A percentile compares a stretch with the other conserved stretches of the same genome.
phyloP scores from a whole-genome alignment of 1,139 yeast species.

The Pichia sorboxylosa region DNA sequence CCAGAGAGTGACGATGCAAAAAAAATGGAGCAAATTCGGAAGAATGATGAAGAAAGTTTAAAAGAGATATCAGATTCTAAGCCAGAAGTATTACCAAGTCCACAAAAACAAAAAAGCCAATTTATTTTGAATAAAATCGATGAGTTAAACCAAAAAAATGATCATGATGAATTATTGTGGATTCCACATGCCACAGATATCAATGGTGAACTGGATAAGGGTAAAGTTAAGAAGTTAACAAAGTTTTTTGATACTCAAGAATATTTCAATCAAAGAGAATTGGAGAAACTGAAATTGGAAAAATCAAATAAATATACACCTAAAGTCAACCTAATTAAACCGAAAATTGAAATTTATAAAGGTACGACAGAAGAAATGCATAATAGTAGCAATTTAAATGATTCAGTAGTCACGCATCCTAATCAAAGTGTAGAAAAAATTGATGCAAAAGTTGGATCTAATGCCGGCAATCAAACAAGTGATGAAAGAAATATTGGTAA shows the following conservation, averaged over 20 bases:
- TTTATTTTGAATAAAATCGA: slow-evolving; percentile 19
- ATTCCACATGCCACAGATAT: slow-evolving; percentile 3
- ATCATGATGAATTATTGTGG: slow-evolving; percentile 9
- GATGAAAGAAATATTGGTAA: slow-evolving; percentile 1
- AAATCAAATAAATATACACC: slow-evolving; percentile 59
- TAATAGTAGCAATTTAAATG: neutral
- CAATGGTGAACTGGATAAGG: slow-evolving; percentile 17
- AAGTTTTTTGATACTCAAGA: slow-evolving; percentile 70
- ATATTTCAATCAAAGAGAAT: slow-evolving; percentile 76
- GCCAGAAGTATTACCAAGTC: neutral
- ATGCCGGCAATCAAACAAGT: neutral
- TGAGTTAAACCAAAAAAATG: slow-evolving; percentile 14
- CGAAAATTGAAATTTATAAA: slow-evolving; percentile 85
- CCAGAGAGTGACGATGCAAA: slow-evolving; percentile 8
- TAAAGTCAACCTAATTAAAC: slow-evolving; percentile 68
- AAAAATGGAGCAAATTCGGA: neutral
- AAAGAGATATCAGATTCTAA: neutral
- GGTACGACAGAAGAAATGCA: slow-evolving; percentile 72
- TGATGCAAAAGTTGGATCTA: slow-evolving; percentile 1
- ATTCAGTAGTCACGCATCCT: neutral
- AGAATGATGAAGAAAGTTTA: neutral
- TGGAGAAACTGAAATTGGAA: slow-evolving; percentile 49
- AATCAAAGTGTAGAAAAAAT: neutral
- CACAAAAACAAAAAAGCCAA: slow-evolving; percentile 15
- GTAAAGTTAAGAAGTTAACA: slow-evolving; percentile 52